phyloP scores from a whole-genome alignment of 2,329 filamentous ascomycete species.

The Eutypella sp. region DNA sequence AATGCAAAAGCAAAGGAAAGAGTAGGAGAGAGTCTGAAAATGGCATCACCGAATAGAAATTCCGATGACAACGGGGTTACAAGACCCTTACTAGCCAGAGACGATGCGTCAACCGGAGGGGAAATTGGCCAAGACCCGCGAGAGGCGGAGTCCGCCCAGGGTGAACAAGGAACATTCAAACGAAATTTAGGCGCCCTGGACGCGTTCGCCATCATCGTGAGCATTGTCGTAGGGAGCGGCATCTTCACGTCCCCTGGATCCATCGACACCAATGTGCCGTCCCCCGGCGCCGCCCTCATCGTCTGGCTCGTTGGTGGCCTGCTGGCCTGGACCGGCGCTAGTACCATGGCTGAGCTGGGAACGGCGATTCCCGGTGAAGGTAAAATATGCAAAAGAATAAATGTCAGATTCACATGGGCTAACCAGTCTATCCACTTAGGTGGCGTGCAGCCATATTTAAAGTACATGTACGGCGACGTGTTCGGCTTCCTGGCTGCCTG shows the following conservation, averaged over 20 bases:
- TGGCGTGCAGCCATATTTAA: slow-evolving; percentile 58
- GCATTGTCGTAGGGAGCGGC: slow-evolving; percentile 60
- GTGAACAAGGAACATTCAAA: slow-evolving; percentile 19
- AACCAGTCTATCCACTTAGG: slow-evolving; percentile 30
- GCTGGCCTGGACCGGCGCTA: slow-evolving; percentile 60
- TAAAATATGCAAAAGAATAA: too few species aligned
- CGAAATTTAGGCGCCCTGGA: slow-evolving; percentile 26
- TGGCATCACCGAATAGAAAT: neutral
- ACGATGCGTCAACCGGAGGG: neutral
- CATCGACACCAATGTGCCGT: slow-evolving; percentile 59
- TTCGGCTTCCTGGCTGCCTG: slow-evolving; percentile 60
- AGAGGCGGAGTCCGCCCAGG: slow-evolving; percentile 6
- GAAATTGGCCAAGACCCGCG: slow-evolving; percentile 45
- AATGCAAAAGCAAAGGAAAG: too few species aligned
- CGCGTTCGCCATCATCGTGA: slow-evolving; percentile 54
- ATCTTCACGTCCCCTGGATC: slow-evolving; percentile 61
- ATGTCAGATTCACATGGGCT: too few species aligned
- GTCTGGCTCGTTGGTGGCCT: slow-evolving; percentile 59
- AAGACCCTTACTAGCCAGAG: neutral
- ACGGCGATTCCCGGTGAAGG: slow-evolving; percentile 59
- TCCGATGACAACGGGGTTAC: neutral
- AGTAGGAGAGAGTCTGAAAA: neutral
- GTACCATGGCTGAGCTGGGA: slow-evolving; percentile 58
- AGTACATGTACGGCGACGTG: slow-evolving; percentile 55
- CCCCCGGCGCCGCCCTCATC: slow-evolving; percentile 51